phyloP scores from a whole-genome alignment of 2,329 filamentous ascomycete genomes.

The Hypocrella siamensis region DNA sequence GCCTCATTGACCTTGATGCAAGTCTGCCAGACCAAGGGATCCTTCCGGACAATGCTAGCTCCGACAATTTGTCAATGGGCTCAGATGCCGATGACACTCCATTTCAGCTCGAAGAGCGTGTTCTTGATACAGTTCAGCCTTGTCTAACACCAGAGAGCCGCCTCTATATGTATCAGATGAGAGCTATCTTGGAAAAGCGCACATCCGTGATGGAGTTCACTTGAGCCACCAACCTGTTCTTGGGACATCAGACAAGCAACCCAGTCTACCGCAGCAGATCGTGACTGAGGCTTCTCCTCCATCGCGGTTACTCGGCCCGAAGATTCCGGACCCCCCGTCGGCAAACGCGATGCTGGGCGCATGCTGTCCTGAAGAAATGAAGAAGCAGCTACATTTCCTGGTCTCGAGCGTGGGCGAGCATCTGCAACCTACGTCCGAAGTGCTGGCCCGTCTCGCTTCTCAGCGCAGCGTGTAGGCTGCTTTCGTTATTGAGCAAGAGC shows the following conservation, averaged over 20 bases:
- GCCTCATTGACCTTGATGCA: constrained; percentile 39
- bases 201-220: constrained; percentile 1
- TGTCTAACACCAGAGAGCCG: constrained; percentile 28
- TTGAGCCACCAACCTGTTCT: neutral
- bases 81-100: constrained; percentile 38
- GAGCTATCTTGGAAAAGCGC: constrained; percentile 21
- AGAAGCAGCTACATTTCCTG: neutral
- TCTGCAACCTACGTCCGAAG: neutral
- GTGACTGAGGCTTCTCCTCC: no score
- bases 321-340: neutral
- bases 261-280: neutral
- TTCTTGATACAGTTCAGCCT: constrained; percentile 31
- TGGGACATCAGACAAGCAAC: neutral
- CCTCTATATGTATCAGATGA: constrained; percentile 47
- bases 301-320: neutral
- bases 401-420: constrained; percentile 1
- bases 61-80: constrained; percentile 38
- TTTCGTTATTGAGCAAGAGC: no score
- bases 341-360: constrained; percentile 1
- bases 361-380: neutral
- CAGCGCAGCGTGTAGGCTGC: neutral
- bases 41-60: constrained; percentile 39
- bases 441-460: neutral
- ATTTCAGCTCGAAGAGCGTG: constrained; percentile 47
- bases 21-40: constrained; percentile 35